A percentile compares a stretch with the other conserved stretches of the same genome.
phyloP scores from a whole-genome alignment of 345 rosid genomes.

The Citropsis articulata region DNA sequence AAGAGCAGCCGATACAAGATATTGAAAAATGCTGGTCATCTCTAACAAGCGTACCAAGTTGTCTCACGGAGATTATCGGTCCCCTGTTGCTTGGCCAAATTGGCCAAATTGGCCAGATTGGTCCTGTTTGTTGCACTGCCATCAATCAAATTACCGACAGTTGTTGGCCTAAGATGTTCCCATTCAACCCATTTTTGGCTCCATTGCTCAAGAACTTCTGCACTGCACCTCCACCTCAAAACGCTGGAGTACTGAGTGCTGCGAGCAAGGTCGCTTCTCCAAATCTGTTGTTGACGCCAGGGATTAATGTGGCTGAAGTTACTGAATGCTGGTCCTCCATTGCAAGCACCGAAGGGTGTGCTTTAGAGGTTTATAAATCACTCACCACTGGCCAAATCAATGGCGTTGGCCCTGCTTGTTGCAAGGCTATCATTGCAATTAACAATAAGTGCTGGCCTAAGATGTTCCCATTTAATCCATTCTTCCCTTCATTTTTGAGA shows the following conservation, averaged over 20 bases:
- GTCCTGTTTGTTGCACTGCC: conserved; percentile 8
- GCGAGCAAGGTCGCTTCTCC: neutral
- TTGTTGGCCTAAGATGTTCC: conserved; percentile 16
- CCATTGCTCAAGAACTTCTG: neutral
- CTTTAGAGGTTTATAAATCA: neutral
- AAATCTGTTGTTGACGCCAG: neutral
- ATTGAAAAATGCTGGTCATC: conserved; percentile 3
- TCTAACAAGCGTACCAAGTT: neutral
- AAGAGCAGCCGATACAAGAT: neutral
- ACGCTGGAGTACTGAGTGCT: neutral
- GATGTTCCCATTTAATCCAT: neutral
- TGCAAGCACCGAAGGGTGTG: neutral
- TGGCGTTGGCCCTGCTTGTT: neutral
- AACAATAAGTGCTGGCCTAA: neutral
- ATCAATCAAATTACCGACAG: neutral
- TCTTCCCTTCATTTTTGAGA: neutral
- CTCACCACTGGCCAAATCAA: neutral
- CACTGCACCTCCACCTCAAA: neutral
- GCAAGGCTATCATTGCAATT: neutral
- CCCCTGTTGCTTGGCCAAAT: neutral
- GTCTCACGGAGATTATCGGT: neutral
- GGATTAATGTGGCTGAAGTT: neutral
- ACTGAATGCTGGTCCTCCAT: neutral
- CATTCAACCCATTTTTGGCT: neutral
- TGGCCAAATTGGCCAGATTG: neutral